These are phyloP conservation scores for Candida sanyaensis DNA, from an alignment of 1,139 yeast genomes.

Conservation along the genomic window DNA sequence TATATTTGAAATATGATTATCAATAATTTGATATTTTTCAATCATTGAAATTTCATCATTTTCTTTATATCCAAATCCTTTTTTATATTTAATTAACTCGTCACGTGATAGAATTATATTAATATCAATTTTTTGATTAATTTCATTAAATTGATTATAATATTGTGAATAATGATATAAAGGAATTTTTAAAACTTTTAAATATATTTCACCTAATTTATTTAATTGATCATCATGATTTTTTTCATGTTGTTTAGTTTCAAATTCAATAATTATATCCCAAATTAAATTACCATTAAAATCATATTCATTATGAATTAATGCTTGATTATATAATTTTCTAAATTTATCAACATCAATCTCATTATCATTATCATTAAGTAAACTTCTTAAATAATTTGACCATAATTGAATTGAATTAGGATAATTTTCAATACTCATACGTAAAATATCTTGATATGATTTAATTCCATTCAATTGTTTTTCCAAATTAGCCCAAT, in stretches of 20 bases:
- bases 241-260: constrained; percentile 19
- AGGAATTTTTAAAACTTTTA: constrained; percentile 53
- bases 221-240: constrained; percentile 20
- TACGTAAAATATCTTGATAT: constrained; percentile 48
- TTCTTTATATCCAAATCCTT: constrained; percentile 22
- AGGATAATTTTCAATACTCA: constrained; percentile 53
- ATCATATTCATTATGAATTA: constrained; percentile 49
- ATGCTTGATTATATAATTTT: constrained; percentile 40
- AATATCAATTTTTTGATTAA: constrained; percentile 36
- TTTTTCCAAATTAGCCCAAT: constrained; percentile 54
- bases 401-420: constrained; percentile 65
- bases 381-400: constrained; percentile 57
- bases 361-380: constrained; percentile 25
- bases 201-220: constrained; percentile 37
- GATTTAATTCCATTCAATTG: constrained; percentile 54
- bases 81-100: constrained; percentile 20
- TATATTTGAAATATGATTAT: constrained; percentile 41
- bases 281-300: constrained; percentile 65
- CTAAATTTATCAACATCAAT: constrained; percentile 25
- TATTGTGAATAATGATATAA: constrained; percentile 71
- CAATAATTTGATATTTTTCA: constrained; percentile 40
- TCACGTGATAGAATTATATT: constrained; percentile 31
- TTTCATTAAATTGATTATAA: constrained; percentile 50
- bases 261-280: constrained; percentile 62
- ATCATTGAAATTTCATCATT: constrained; percentile 27